Conservation (phyloP, 805 yeast species). For the Candida corydali region DNA sequence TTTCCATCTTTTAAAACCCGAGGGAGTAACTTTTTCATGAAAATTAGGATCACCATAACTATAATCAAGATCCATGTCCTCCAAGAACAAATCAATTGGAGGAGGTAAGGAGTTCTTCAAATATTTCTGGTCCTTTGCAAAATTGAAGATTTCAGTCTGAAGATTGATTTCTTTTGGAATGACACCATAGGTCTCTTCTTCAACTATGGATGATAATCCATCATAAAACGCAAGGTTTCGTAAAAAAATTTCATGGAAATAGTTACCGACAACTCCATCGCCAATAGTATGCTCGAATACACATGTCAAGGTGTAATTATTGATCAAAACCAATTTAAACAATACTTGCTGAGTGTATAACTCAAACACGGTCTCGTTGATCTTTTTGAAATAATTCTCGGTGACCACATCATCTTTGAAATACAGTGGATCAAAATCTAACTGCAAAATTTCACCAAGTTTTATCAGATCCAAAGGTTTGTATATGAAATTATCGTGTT, state of each 20-base stretch:
- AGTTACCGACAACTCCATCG: slow-evolving; percentile 34
- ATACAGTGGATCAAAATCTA: slow-evolving; percentile 11
- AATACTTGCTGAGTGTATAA: slow-evolving; percentile 23
- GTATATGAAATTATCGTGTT: slow-evolving; percentile 15
- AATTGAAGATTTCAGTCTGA: slow-evolving; percentile 19
- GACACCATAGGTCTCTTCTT: slow-evolving; percentile 13
- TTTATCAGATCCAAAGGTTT: slow-evolving; percentile 19
- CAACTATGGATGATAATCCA: slow-evolving; percentile 6
- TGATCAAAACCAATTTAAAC: slow-evolving; percentile 24
- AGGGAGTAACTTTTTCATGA: slow-evolving; percentile 18
- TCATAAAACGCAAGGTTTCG: slow-evolving; percentile 19
- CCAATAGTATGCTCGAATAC: slow-evolving; percentile 35
- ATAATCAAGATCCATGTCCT: slow-evolving; percentile 22
- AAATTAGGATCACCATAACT: slow-evolving; percentile 21
- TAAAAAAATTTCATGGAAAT: slow-evolving; percentile 32
- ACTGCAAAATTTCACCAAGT: slow-evolving; percentile 24
- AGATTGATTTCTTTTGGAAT: slow-evolving; percentile 10
- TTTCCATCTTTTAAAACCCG: slow-evolving; percentile 24
- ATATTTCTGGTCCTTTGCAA: slow-evolving; percentile 14
- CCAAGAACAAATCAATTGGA: slow-evolving; percentile 29
- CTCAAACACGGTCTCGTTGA: slow-evolving; percentile 17
- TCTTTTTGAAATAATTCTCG: slow-evolving; percentile 25
- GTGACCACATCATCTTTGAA: slow-evolving; percentile 16
- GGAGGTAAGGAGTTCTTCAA: slow-evolving; percentile 30
- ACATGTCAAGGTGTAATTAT: slow-evolving; percentile 18